These are phyloP conservation scores for Kluyveromyces starmeri DNA, from an alignment of 805 yeast species.

Conservation along the genomic window DNA sequence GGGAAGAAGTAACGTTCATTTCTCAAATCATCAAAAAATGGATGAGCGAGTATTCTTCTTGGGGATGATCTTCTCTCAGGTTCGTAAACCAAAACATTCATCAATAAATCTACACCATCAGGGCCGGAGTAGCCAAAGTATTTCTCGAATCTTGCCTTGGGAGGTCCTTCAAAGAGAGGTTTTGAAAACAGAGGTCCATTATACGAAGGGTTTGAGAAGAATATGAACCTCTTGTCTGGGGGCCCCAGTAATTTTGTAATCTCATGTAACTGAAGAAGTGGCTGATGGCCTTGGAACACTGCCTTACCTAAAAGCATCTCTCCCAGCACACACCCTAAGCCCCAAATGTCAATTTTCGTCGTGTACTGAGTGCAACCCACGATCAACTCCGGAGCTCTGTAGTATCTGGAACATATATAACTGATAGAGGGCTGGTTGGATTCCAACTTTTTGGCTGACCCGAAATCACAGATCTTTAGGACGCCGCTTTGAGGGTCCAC, in stretches of 20 bases:
- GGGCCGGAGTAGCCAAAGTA: slow-evolving; percentile 72
- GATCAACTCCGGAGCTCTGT: slow-evolving; percentile 82
- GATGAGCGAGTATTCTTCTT: slow-evolving; percentile 74
- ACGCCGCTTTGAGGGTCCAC: slow-evolving; percentile 61
- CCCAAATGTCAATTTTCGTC: slow-evolving; percentile 95
- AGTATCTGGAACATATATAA: slow-evolving; percentile 91
- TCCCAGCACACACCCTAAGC: slow-evolving; percentile 92
- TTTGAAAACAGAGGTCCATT: slow-evolving; percentile 66
- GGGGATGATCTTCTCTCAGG: slow-evolving; percentile 81
- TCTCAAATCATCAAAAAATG: slow-evolving; percentile 82
- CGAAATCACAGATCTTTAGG: slow-evolving; percentile 77
- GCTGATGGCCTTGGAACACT: slow-evolving; percentile 90
- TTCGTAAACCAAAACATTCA: slow-evolving; percentile 78
- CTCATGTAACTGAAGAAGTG: slow-evolving; percentile 80
- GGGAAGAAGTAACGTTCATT: slow-evolving; percentile 45
- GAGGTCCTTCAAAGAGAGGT: slow-evolving; percentile 48
- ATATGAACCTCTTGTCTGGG: slow-evolving; percentile 64
- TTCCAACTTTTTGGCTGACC: slow-evolving; percentile 73
- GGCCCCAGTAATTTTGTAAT: slow-evolving; percentile 87
- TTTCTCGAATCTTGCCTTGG: slow-evolving; percentile 51
- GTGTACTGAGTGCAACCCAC: slow-evolving; percentile 84
- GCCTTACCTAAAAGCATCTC: slow-evolving; percentile 91
- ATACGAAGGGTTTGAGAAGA: slow-evolving; percentile 65
- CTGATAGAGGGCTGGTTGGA: slow-evolving; percentile 82
- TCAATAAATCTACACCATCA: slow-evolving; percentile 76